Conservation (phyloP, 2,329 filamentous ascomycete genomes). For the Neospermospora avenae region DNA sequence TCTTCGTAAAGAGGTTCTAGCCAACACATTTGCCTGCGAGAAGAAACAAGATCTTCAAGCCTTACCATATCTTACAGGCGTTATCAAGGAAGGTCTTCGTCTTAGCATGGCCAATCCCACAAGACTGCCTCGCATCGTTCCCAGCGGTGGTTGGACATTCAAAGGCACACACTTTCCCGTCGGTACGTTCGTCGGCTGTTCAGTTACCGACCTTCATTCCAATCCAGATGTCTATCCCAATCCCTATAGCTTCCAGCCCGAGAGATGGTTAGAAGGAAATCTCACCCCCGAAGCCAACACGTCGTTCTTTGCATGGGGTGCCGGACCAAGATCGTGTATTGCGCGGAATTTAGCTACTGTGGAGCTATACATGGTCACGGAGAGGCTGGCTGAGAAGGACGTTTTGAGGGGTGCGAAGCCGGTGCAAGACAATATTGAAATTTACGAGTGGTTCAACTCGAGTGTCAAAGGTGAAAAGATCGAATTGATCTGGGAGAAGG, state of each 20-base stretch:
- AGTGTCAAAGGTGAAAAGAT: slow-evolving; percentile 49
- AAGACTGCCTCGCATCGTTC: slow-evolving; percentile 47
- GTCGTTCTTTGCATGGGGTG: slow-evolving; percentile 47
- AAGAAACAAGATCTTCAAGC: slow-evolving; percentile 33
- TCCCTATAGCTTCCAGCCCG: slow-evolving; percentile 43
- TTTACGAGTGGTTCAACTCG: slow-evolving; percentile 55
- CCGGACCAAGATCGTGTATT: slow-evolving; percentile 47
- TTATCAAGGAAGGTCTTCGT: slow-evolving; percentile 48
- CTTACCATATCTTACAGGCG: slow-evolving; percentile 45
- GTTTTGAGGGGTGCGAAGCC: slow-evolving; percentile 43
- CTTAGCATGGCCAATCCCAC: slow-evolving; percentile 50
- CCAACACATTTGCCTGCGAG: slow-evolving; percentile 21
- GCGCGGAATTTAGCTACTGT: slow-evolving; percentile 45
- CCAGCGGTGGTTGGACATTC: slow-evolving; percentile 30
- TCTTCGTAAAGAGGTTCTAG: slow-evolving; percentile 37
- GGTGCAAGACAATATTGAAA: slow-evolving; percentile 43
- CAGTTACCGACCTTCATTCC: slow-evolving; percentile 45
- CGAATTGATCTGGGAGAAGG: slow-evolving; percentile 34
- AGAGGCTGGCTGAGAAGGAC: slow-evolving; percentile 41
- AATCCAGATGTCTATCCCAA: slow-evolving; percentile 43
- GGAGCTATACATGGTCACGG: slow-evolving; percentile 38
- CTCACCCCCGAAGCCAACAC: slow-evolving; percentile 40
- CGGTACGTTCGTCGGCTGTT: slow-evolving; percentile 44
- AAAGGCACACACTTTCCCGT: slow-evolving; percentile 38
- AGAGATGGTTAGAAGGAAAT: slow-evolving; percentile 43